Conservation (phyloP, 352 stramenopile genomes). For the Phytophthora europaea region DNA sequence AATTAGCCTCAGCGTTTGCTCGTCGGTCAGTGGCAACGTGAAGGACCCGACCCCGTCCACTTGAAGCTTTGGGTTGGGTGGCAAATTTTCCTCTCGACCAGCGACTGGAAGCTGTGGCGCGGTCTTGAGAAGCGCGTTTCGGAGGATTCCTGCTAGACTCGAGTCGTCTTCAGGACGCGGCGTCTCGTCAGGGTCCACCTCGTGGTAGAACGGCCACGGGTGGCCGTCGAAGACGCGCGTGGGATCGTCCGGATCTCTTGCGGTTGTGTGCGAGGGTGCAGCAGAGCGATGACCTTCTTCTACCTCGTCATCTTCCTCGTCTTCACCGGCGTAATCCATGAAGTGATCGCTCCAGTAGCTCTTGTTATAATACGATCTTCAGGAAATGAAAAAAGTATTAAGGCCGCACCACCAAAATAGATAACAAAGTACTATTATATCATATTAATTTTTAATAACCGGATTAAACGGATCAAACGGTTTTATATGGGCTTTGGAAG, state of each 20-base stretch:
- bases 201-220: background rate
- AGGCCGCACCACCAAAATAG: too few species aligned
- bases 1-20: background rate
- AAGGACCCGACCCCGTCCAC: background rate
- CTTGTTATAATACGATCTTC: background rate
- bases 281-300: background rate
- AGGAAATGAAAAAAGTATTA: too few species aligned
- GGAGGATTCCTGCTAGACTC: background rate
- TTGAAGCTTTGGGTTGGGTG: background rate
- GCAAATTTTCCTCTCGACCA: background rate
- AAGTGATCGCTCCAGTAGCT: background rate
- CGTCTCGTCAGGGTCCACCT: background rate
- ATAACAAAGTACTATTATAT: too few species aligned
- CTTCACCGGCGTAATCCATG: background rate
- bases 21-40: background rate
- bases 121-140: background rate
- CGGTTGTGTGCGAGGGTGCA: background rate
- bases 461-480: too few species aligned
- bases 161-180: background rate
- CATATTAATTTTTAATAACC: too few species aligned
- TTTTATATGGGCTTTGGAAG: too few species aligned
- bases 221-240: background rate
- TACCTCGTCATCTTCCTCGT: background rate
- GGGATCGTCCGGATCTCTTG: background rate
- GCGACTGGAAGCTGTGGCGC: background rate